Evolutionary conservation across 495 filamentous ascomycete genomes (phyloP), one percentile per base, ranked within the genome.

Genomic region (Penicillium antarcticum): DNA sequence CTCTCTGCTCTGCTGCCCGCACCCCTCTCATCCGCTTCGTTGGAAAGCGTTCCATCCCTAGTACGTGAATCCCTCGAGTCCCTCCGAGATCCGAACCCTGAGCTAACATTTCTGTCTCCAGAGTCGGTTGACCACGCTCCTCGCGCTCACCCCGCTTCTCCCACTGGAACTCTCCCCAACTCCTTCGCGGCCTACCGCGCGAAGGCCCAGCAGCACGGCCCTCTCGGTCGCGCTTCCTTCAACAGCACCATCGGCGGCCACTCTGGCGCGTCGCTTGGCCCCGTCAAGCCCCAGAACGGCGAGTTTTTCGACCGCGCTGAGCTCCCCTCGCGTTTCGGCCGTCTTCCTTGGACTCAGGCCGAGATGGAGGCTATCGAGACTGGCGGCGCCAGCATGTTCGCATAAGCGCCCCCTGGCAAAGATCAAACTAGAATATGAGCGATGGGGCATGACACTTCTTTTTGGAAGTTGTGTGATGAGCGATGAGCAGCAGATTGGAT

Each of bases 291-390:
- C 38, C 72, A 79, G 35, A 74, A 80, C 57, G 94, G 92, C 44
- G 74, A 87, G 68, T 89, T 78, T 68, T 97, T 95, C 64, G 94
- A 97, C 73, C 87, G 92, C 48, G 84, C 82, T 53, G 86, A 98
- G 68, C 82, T 98, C 11, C 94, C 95, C 21, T 55, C 72, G 45
- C 82, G 91, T 54, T 98, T 96, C 65, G 82, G 87, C 59, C 79
- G 92, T 45, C 73, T 80, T 12, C 77, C 83, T 14, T 85, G 89
- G 69, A 85, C 76, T 21, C 65, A 84, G 58, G 85, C 84, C 38
- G 94, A 98, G 79, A 98, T 98, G 51, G 95, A 97, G 66, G 91
- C 91, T 29, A 79, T 98, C 48, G 91, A 97, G 81, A 87, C 87
- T 24, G 95, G 91, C 23, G 94, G 94, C 47, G 94, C 92, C 12